Evolutionary conservation across 1,284 basidiomycete genomes (phyloP).

Genomic region (Heliocybe sulcata): DNA sequence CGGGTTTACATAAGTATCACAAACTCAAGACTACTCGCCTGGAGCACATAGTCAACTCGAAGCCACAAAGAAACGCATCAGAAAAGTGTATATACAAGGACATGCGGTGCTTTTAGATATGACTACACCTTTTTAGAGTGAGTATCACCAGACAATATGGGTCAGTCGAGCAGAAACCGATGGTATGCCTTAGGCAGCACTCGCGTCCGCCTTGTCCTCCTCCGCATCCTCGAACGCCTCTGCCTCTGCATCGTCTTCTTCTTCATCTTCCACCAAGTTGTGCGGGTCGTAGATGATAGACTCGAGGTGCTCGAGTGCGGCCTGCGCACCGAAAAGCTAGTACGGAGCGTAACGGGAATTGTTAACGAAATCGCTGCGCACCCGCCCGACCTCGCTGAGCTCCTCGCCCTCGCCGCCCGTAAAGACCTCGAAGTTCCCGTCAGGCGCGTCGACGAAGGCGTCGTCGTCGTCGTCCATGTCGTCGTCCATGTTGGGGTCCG

Average conservation of each 20-base stretch:
- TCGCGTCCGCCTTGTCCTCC: no score
- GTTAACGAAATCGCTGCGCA: slow-evolving; percentile 86
- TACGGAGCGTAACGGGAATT: slow-evolving; percentile 81
- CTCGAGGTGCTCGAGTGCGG: slow-evolving; percentile 68
- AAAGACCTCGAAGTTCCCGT: slow-evolving; percentile 47
- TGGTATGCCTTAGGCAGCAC: no score
- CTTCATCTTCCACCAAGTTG: slow-evolving; percentile 5
- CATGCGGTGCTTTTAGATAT: no score
- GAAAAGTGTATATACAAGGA: no score
- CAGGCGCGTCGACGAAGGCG: slow-evolving; percentile 49
- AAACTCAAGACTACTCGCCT: no score
- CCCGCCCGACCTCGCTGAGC: slow-evolving; percentile 82
- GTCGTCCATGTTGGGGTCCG: slow-evolving; percentile 52
- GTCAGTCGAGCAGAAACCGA: no score
- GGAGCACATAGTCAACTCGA: no score
- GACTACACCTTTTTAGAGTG: no score
- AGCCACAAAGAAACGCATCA: no score
- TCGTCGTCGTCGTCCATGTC: slow-evolving; percentile 49
- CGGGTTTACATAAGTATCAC: no score
- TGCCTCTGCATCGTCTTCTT: background rate
- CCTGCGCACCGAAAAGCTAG: slow-evolving; percentile 55
- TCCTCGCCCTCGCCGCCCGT: slow-evolving; percentile 57
- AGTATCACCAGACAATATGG: no score
- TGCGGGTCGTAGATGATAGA: slow-evolving; percentile 60
- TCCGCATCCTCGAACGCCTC: no score